Base-by-base conservation (phyloP, 2,329 filamentous ascomycete genomes). In the Pseudocercospora fuligena region DNA sequence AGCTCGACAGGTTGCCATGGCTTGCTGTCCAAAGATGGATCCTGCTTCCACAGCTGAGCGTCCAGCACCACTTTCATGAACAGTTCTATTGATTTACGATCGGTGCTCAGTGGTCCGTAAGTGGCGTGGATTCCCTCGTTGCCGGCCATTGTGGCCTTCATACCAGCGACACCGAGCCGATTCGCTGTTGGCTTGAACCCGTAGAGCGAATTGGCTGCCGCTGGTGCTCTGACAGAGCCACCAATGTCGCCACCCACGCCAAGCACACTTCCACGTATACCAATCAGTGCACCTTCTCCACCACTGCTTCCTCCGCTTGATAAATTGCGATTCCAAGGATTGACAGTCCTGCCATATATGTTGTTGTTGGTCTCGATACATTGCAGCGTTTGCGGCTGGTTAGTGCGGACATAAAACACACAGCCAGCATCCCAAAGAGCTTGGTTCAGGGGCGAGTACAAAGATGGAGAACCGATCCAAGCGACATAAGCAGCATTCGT, bases 191-290 rank as follows among this genome's bases (percentile, higher is more conserved):
- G 70, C 33, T 66, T 65, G 60, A 76, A 73, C 9, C 76, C 75
- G 57, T 72, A 77, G 21, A 76, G 73, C 11, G 75, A 74, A 58
- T 79, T 78, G 79, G 93, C 94, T 72, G 97, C 94, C 64, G 96
- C 91, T 78, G 91, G 94, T 76, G 97, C 95, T 73, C 89, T 88
- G 74, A 96, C 89, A 63, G 79, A 82, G 1, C 84, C 85, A 1
- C 82, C 84, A 47, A 90, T 83, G 76, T 90, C 89, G 0, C 88
- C 90, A 0, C 87, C 87, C 14, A 90, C 81, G 0, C 89, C 89
- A 1, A 90, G 72, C 61, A 87, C 81, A 46, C 80, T 84, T 0
- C 88, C 88, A 33, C 83, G 81, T 80, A 90, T 83, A 5, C 84
- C 85, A 21, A 90, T 71, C 9, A 90, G 76, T 0, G 85, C 87